phyloP scores from a whole-genome alignment of 441 rosid genomes.

The Pelargonium myrrhifolium region DNA sequence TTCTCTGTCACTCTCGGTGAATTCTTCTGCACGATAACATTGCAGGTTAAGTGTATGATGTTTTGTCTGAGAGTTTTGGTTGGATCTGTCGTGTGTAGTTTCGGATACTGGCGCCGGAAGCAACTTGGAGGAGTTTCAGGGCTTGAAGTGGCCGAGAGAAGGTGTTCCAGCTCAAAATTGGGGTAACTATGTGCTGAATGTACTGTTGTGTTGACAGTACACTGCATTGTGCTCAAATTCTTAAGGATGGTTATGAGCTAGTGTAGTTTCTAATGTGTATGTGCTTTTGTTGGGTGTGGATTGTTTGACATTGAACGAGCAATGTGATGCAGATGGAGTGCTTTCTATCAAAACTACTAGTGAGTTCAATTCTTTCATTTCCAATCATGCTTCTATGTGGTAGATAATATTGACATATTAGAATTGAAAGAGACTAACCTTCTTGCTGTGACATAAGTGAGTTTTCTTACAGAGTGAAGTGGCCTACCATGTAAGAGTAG shows the following conservation, averaged over 20 bases:
- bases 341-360: constrained; percentile 71
- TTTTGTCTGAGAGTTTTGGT: constrained; percentile 6
- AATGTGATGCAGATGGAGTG: constrained; percentile 63
- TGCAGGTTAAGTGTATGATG: neutral
- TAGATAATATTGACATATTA: neutral
- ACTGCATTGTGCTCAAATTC: neutral
- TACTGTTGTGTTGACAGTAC: neutral
- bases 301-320: constrained; percentile 8
- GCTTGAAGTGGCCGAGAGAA: constrained; percentile 29
- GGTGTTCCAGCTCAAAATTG: constrained; percentile 37
- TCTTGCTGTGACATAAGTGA: neutral
- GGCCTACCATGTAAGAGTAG: neutral
- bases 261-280: neutral
- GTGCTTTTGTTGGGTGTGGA: constrained; percentile 4
- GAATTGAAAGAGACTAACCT: no score
- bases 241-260: neutral
- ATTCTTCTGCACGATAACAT: neutral
- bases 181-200: constrained; percentile 34
- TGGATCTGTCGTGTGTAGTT: constrained; percentile 32
- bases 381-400: neutral
- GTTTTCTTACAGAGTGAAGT: neutral
- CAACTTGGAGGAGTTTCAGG: constrained; percentile 53
- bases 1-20: constrained; percentile 3
- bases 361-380: constrained; percentile 26
- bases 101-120: constrained; percentile 67